Evolutionary conservation across 1,284 basidiomycete genomes (phyloP).

Genomic region (Moesziomyces parantarcticus): DNA sequence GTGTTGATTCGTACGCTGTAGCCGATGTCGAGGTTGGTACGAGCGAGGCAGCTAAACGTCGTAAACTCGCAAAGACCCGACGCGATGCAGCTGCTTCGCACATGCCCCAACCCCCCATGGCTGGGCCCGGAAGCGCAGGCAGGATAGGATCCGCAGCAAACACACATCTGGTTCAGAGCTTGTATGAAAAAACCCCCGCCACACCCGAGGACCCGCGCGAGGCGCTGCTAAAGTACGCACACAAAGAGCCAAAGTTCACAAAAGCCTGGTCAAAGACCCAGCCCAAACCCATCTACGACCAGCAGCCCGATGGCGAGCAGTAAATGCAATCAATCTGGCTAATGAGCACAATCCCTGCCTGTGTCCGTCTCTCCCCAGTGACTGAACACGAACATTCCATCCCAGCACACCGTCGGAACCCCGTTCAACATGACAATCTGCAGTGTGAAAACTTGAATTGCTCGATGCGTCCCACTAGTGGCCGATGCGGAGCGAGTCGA

Average conservation of each 20-base stretch:
- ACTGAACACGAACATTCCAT: too few species aligned
- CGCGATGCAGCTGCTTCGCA: constrained; percentile 73
- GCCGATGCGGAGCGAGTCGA: neutral
- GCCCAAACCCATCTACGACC: constrained; percentile 52
- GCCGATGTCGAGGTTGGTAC: constrained; percentile 75
- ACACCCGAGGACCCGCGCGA: constrained; percentile 81
- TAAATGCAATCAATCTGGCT: constrained; percentile 1
- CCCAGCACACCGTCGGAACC: too few species aligned
- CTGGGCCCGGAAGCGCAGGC: constrained; percentile 89
- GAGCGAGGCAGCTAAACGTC: constrained; percentile 73
- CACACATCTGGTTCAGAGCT: constrained; percentile 90
- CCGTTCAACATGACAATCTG: too few species aligned
- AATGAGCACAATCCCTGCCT: too few species aligned
- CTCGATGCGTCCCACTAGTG: too few species aligned
- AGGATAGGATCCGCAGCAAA: constrained; percentile 93
- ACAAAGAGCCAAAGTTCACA: constrained; percentile 81
- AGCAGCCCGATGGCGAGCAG: constrained; percentile 28
- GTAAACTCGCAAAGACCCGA: constrained; percentile 87
- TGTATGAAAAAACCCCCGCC: constrained; percentile 72
- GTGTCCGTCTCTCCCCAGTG: too few species aligned
- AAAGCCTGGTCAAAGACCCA: constrained; percentile 73
- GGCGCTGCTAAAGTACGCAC: constrained; percentile 91
- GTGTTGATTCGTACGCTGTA: neutral
- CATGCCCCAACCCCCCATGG: constrained; percentile 80
- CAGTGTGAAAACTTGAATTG: too few species aligned